A percentile compares a stretch with the other conserved stretches of the same genome.
phyloP scores from a whole-genome alignment of 192 early-diverging fungal species.

The Entophlyctis luteolus region DNA sequence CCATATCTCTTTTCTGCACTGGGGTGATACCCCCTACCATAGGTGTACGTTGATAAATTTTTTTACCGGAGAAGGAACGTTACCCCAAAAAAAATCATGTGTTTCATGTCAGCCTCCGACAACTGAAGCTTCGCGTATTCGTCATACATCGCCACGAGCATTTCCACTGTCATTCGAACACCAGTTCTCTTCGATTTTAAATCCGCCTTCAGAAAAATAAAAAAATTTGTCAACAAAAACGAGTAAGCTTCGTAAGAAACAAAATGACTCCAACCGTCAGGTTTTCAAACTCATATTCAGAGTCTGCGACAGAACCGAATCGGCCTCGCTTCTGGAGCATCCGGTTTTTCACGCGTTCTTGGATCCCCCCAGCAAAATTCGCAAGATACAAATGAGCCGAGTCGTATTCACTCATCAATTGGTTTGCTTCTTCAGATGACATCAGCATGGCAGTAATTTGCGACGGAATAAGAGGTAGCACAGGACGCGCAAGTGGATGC shows the following conservation, averaged over 20 bases:
- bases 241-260: background rate
- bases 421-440: conserved; percentile 44
- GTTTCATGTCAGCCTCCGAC: conserved; percentile 28
- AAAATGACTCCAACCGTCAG: too few species aligned
- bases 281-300: conserved; percentile 38
- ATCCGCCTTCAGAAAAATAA: background rate
- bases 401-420: conserved; percentile 46
- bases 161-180: conserved; percentile 19
- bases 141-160: conserved; percentile 44
- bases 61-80: background rate
- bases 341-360: background rate
- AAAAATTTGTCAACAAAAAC: background rate
- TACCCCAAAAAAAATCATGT: conserved; percentile 39
- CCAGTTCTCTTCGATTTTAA: background rate
- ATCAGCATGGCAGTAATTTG: conserved; percentile 39
- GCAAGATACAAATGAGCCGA: conserved; percentile 39
- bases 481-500: conserved; percentile 47
- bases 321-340: background rate
- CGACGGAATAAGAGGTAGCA: conserved; percentile 45
- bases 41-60: background rate
- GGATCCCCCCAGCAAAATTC: conserved; percentile 30
- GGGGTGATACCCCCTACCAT: conserved; percentile 68
- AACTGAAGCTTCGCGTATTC: conserved; percentile 30
- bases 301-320: conserved; percentile 18
- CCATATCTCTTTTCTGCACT: conserved; percentile 81